A percentile compares a stretch with the other conserved stretches of the same genome.
Conservation (phyloP, 805 yeast species). For the Suhomyces xylopsoci region DNA sequence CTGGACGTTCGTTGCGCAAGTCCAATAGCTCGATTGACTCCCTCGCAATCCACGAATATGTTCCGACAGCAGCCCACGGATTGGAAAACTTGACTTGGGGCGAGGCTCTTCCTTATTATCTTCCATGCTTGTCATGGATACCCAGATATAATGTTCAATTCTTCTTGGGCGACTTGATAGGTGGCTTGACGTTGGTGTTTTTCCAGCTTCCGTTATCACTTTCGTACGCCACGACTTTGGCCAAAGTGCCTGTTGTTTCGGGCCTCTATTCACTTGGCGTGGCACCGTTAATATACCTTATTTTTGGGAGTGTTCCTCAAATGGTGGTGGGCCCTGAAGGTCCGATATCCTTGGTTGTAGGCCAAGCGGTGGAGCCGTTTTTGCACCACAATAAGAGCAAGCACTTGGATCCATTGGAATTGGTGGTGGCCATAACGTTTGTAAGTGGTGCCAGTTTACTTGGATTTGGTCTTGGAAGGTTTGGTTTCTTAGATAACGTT, state of each 20-base stretch:
- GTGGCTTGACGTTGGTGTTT: slow-evolving; percentile 85
- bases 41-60: slow-evolving; percentile 14
- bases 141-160: slow-evolving; percentile 42
- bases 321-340: slow-evolving; percentile 48
- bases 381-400: slow-evolving; percentile 32
- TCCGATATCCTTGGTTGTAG: slow-evolving; percentile 45
- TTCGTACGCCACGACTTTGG: slow-evolving; percentile 41
- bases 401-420: slow-evolving; percentile 40
- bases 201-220: slow-evolving; percentile 84
- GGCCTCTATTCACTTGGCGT: slow-evolving; percentile 39
- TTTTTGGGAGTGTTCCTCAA: slow-evolving; percentile 45
- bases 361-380: slow-evolving; percentile 44
- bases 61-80: slow-evolving; percentile 19
- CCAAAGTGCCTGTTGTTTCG: slow-evolving; percentile 41
- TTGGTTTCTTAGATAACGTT: slow-evolving; percentile 37
- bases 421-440: slow-evolving; percentile 67
- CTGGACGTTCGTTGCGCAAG: not conserved
- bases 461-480: slow-evolving; percentile 55
- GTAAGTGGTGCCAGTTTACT: slow-evolving; percentile 71
- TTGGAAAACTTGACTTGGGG: slow-evolving; percentile 25
- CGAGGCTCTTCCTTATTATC: slow-evolving; percentile 52
- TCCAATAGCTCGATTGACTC: not conserved
- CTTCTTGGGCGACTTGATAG: slow-evolving; percentile 62
- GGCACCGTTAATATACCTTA: slow-evolving; percentile 37
- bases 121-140: slow-evolving; percentile 71